Conservation (phyloP, 208 protist genomes). For the Sergeia podlipaevii region DNA sequence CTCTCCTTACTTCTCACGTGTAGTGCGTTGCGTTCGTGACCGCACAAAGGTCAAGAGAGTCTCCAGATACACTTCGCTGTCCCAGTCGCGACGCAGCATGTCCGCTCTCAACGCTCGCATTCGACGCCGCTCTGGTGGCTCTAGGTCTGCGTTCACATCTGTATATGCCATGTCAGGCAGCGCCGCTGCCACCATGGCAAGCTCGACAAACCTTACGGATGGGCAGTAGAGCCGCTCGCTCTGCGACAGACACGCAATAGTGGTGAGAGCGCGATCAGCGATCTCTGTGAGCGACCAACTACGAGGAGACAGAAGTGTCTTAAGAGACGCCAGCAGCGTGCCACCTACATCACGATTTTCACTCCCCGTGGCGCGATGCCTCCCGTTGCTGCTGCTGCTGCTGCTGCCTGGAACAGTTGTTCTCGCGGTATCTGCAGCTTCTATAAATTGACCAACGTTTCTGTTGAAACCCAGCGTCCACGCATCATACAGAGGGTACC, state of each 20-base stretch:
- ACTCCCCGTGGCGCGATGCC: too few species aligned
- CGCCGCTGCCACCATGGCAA: constrained; percentile 25
- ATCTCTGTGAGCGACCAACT: too few species aligned
- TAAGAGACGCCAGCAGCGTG: too few species aligned
- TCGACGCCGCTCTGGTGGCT: constrained; percentile 16
- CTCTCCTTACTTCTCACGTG: too few species aligned
- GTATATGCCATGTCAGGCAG: constrained; percentile 17
- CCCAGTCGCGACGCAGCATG: constrained; percentile 38
- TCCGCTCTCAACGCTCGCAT: constrained; percentile 17
- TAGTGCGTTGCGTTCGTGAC: constrained; percentile 11
- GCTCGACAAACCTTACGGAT: constrained; percentile 44
- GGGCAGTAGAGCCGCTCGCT: constrained; percentile 60
- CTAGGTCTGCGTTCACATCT: constrained; percentile 28
- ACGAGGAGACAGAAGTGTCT: too few species aligned
- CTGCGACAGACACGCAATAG: constrained; percentile 46
- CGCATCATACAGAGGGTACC: constrained; percentile 46
- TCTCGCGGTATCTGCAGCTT: too few species aligned
- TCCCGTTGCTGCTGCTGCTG: too few species aligned
- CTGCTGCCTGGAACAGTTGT: too few species aligned
- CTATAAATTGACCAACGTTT: too few species aligned
- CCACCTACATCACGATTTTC: too few species aligned
- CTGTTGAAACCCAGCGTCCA: too few species aligned
- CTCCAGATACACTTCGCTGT: constrained; percentile 55
- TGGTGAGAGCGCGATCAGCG: constrained; percentile 19
- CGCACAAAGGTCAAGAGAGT: constrained; percentile 35